Percentiles rank a stretch among this genome's conserved stretches.
phyloP scores from a whole-genome alignment of 176 grass and related monocot species.

The Otatea glauca region DNA sequence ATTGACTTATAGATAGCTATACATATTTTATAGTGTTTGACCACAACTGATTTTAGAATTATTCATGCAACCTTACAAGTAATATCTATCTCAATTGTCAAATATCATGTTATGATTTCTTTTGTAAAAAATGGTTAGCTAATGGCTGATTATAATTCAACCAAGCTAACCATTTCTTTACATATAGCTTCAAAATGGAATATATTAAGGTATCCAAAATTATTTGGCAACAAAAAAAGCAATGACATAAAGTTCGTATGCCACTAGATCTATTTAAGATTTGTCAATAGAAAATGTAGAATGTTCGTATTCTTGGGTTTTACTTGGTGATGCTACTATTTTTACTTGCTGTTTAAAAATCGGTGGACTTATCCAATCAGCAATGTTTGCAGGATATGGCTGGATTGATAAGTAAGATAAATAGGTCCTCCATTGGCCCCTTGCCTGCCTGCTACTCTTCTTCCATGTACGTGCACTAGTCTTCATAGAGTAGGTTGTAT shows the following conservation, averaged over 20 bases:
- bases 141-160: not conserved
- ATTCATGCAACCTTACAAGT: not conserved
- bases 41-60: not conserved
- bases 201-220: conserved; percentile 7
- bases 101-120: not conserved
- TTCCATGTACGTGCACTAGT: conserved; percentile 67
- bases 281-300: not conserved
- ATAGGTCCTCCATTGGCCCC: conserved; percentile 86
- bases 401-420: conserved; percentile 98
- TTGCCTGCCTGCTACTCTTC: conserved; percentile 85
- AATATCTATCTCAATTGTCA: not conserved
- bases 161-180: not conserved
- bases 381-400: conserved; percentile 89
- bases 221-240: not conserved
- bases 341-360: not conserved
- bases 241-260: not conserved
- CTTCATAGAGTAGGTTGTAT: conserved; percentile 31
- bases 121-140: not conserved
- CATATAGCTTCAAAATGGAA: not conserved
- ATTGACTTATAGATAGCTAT: not conserved
- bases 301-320: not conserved
- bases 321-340: conserved; percentile 24
- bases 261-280: not conserved
- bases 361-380: conserved; percentile 18
- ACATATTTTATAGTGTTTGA: not conserved